Evolutionary conservation across 139 green algal genomes (phyloP), one percentile per base, ranked within the genome.

Genomic region (Pseudopediastrum boryanum): DNA sequence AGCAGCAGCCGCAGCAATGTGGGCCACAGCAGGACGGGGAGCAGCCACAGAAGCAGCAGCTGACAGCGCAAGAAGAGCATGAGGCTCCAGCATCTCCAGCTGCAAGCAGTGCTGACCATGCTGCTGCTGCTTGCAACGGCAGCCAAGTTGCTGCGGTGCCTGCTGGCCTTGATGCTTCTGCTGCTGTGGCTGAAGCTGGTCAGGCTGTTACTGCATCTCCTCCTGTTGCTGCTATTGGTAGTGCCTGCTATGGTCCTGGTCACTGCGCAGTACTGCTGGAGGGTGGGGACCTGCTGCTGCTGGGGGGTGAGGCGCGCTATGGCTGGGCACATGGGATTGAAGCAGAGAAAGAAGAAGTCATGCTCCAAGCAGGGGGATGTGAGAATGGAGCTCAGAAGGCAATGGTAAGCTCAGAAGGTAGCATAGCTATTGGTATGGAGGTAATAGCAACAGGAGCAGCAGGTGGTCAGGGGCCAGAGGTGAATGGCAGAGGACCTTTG

Each of bases 241-340:
- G n/a, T n/a, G 4, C 58, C 3, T 6, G 21, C 58, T 27, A 33
- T 33, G 10, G 58, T 31, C 59, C 59, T 4, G 6, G 59, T 67
- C 31, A 33, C 31, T 29, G 56, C 8, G 56, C 42, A 29, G 71
- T 82, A 38, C 58, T 88, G 51, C 75, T 88, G 59, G 51, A 79
- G 41, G 78, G 78, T 1, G 83, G 83, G 6, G 83, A 88, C 67
- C 39, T 85, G 42, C 36, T 85, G 25, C 56, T 79, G 4, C 21
- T 88, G 62, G 25, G 66, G 6, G 79, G 79, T 5, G 68, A 83
- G 25, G 79, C 83, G 39, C 52, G 83, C 35, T 85, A 82, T 48
- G 33, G 35, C 25, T 88, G 79, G 74, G 38, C n/a, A 50, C 83
- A 88, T 39, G 74, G 83, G 52, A 88, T 88, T 16, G 61, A 13